Evolutionary conservation across 805 yeast species (phyloP).

Genomic region (Saturnispora ahearnii): DNA sequence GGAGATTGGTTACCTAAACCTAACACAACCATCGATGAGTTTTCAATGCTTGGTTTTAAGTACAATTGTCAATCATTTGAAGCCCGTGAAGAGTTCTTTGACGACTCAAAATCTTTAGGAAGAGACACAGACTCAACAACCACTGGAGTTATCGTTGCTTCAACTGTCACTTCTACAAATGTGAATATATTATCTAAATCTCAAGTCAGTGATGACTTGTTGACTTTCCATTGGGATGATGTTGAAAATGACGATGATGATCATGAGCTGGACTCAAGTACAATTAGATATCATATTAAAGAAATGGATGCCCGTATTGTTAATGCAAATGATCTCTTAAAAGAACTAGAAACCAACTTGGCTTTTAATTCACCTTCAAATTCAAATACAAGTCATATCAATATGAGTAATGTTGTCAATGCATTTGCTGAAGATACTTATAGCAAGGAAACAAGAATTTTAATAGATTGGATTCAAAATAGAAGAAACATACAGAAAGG

Average conservation of each 20-base stretch:
- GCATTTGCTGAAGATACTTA: neutral
- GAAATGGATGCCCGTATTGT: neutral
- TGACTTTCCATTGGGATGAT: neutral
- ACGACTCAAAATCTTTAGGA: neutral
- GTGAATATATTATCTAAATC: neutral
- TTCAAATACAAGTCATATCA: neutral
- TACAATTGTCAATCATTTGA: neutral
- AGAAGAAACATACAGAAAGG: neutral
- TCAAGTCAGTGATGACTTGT: neutral
- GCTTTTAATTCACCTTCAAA: neutral
- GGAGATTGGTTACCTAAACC: neutral
- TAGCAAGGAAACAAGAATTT: neutral
- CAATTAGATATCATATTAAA: neutral
- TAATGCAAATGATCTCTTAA: neutral
- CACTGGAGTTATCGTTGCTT: neutral
- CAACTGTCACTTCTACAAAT: neutral
- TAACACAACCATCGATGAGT: neutral
- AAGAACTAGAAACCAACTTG: neutral
- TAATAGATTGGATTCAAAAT: slow-evolving; percentile 1
- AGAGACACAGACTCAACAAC: neutral
- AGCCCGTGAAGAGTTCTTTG: neutral
- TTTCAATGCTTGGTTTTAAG: neutral
- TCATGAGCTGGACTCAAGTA: neutral
- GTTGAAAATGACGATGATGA: neutral
- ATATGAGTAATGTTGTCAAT: neutral